phyloP scores from a whole-genome alignment of 176 grass and related monocot species.

The Zea mays region DNA sequence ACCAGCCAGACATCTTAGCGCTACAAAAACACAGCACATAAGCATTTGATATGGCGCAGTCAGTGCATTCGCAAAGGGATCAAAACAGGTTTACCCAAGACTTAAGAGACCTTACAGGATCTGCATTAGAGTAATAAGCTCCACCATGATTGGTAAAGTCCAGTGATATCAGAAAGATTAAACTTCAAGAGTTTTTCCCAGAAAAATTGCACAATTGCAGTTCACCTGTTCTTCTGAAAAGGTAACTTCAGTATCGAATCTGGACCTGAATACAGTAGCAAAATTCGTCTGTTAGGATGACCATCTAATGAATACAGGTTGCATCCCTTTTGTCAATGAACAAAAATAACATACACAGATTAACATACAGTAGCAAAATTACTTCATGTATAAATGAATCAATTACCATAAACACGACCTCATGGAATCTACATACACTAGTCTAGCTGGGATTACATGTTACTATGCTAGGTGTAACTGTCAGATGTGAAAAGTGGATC shows the following conservation, averaged over 20 bases:
- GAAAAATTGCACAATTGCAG: slow-evolving; percentile 34
- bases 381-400: background rate
- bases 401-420: background rate
- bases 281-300: slow-evolving; percentile 8
- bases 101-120: slow-evolving; percentile 34
- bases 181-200: slow-evolving; percentile 15
- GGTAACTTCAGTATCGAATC: slow-evolving; percentile 13
- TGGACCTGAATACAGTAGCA: slow-evolving; percentile 22
- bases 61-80: background rate
- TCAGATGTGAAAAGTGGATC: background rate
- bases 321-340: background rate
- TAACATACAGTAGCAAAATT: background rate
- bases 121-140: background rate
- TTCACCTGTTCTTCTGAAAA: slow-evolving; percentile 23
- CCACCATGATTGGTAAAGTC: slow-evolving; percentile 26
- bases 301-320: background rate
- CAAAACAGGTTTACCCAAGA: background rate
- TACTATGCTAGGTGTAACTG: background rate
- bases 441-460: background rate
- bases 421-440: background rate
- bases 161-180: slow-evolving; percentile 11
- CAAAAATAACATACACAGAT: slow-evolving; percentile 13
- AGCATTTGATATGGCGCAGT: background rate
- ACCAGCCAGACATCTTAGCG: slow-evolving; percentile 24
- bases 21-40: background rate